Evolutionary conservation across 23 red algal genomes (phyloP).

Genomic region (Gracilaria vermiculophylla): DNA sequence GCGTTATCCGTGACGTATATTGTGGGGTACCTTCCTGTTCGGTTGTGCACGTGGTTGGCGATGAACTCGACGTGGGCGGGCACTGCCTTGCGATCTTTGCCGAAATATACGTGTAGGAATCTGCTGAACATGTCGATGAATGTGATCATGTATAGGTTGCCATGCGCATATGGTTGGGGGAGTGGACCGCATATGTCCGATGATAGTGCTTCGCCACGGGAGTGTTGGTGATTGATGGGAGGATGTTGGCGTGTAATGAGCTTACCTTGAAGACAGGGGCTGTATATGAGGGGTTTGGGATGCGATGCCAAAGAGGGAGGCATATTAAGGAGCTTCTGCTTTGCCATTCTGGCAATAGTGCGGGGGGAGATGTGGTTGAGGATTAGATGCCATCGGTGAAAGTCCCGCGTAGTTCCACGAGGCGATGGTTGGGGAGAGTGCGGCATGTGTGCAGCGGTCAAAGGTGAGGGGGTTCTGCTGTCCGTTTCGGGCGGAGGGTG

Average conservation of each 20-base stretch:
- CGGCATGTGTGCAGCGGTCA: no score
- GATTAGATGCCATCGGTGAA: background rate
- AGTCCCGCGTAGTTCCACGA: background rate
- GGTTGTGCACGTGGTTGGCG: background rate
- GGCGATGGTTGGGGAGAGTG: background rate
- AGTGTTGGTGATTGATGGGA: background rate
- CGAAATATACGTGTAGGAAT: background rate
- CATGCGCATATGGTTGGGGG: background rate
- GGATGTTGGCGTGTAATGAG: background rate
- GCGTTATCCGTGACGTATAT: background rate
- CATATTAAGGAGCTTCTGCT: background rate
- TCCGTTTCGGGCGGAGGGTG: no score
- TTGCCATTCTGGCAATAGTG: background rate
- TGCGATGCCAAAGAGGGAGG: background rate
- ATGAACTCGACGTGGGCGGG: no score
- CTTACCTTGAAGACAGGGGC: background rate
- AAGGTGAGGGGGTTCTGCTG: no score
- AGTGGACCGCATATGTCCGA: background rate
- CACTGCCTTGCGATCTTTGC: no score
- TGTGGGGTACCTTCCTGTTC: background rate
- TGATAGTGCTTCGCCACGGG: background rate
- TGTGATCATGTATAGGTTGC: background rate
- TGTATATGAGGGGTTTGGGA: background rate
- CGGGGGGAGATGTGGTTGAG: background rate
- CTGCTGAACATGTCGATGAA: background rate